phyloP scores from a whole-genome alignment of 495 filamentous ascomycete genomes.

The Paragyromitra xinjiangensis region DNA sequence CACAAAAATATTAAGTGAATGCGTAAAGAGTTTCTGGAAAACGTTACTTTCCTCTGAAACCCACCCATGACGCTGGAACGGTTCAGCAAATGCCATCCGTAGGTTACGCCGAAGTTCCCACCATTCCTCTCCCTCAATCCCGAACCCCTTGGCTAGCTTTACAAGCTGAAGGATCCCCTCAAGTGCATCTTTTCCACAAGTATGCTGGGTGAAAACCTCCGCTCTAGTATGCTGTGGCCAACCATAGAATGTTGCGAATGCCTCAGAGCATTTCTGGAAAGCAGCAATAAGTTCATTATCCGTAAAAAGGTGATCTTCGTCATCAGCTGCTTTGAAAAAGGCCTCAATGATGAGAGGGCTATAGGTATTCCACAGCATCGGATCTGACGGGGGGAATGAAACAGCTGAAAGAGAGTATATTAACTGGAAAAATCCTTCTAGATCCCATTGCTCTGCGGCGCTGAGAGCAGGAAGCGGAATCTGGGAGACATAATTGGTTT shows the following conservation, averaged over 20 bases:
- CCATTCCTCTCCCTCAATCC: conserved; percentile 27
- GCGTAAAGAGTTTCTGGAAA: conserved; percentile 30
- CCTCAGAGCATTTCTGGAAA: conserved; percentile 21
- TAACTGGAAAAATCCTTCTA: conserved; percentile 38
- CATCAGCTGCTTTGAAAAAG: conserved; percentile 24
- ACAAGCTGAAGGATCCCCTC: conserved; percentile 30
- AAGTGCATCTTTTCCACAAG: conserved; percentile 21
- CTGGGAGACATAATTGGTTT: not conserved
- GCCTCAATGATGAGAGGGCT: conserved; percentile 20
- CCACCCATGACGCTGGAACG: conserved; percentile 31
- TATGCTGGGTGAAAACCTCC: conserved; percentile 10
- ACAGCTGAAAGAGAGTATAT: conserved; percentile 22
- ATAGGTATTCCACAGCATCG: conserved; percentile 28
- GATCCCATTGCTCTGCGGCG: conserved; percentile 25
- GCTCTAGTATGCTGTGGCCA: conserved; percentile 33
- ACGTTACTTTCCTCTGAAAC: conserved; percentile 12
- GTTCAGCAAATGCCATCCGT: conserved; percentile 23
- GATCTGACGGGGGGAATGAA: conserved; percentile 11
- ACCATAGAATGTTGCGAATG: conserved; percentile 23
- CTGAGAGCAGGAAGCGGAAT: conserved; percentile 1
- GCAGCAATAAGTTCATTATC: conserved; percentile 18
- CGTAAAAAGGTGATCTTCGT: conserved; percentile 3
- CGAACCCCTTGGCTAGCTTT: conserved; percentile 26
- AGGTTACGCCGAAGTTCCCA: conserved; percentile 34
- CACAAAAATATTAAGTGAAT: conserved; percentile 9